Evolutionary conservation across 805 yeast genomes (phyloP).

Genomic region (Nakazawaea wickerhamii): DNA sequence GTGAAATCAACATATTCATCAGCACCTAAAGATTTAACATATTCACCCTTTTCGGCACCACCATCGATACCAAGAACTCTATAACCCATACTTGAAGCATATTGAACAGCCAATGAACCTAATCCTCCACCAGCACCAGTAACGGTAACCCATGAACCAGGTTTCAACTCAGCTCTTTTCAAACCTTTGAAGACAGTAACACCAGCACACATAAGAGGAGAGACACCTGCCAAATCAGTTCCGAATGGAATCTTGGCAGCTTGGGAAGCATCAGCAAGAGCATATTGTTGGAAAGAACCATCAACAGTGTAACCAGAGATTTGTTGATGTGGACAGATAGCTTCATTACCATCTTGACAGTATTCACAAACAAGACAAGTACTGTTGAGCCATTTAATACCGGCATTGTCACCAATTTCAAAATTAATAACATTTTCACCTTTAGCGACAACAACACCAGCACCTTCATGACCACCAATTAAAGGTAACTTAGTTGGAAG

Average conservation of each 20-base stretch:
- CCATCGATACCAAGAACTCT: constrained; percentile 70
- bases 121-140: constrained; percentile 84
- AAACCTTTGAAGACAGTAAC: constrained; percentile 65
- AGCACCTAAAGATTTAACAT: constrained; percentile 54
- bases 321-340: constrained; percentile 43
- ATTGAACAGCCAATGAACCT: constrained; percentile 72
- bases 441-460: constrained; percentile 56
- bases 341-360: constrained; percentile 47
- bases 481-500: constrained; percentile 49
- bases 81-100: constrained; percentile 71
- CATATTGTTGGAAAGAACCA: constrained; percentile 44
- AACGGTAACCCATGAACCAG: constrained; percentile 73
- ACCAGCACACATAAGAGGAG: constrained; percentile 64
- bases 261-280: constrained; percentile 38
- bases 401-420: constrained; percentile 56
- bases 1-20: constrained; percentile 57
- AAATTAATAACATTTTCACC: constrained; percentile 51
- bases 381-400: constrained; percentile 60
- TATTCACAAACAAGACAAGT: constrained; percentile 55
- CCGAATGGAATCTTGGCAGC: constrained; percentile 37
- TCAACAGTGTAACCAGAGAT: constrained; percentile 39
- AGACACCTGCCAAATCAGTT: constrained; percentile 35
- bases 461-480: constrained; percentile 68
- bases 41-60: constrained; percentile 58
- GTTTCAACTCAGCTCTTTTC: constrained; percentile 39